A percentile compares a stretch with the other conserved stretches of the same genome.
Evolutionary conservation across 805 yeast genomes (phyloP).

Genomic region (Torulaspora franciscae): DNA sequence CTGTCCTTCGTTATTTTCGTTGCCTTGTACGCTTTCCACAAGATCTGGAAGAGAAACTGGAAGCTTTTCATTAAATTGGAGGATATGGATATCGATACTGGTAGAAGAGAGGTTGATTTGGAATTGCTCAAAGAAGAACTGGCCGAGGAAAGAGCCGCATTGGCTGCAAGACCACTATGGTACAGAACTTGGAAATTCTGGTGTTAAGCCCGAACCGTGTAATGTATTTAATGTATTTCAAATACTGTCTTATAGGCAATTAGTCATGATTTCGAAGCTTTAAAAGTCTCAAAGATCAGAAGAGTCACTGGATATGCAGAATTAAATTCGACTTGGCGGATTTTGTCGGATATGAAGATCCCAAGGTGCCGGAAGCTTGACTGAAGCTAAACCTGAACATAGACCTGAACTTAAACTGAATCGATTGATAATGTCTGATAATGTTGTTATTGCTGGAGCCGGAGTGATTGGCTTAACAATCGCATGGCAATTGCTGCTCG

Average conservation of each 20-base stretch:
- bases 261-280: background rate
- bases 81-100: constrained; percentile 58
- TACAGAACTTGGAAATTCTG: constrained; percentile 42
- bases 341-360: too few species aligned
- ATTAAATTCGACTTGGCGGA: too few species aligned
- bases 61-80: constrained; percentile 40
- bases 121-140: constrained; percentile 49
- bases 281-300: too few species aligned
- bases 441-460: constrained; percentile 46
- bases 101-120: constrained; percentile 54
- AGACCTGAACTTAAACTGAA: background rate
- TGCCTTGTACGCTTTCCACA: constrained; percentile 53
- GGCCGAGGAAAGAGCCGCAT: constrained; percentile 46
- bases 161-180: constrained; percentile 44
- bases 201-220: constrained; percentile 38
- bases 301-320: too few species aligned
- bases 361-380: too few species aligned
- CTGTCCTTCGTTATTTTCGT: constrained; percentile 61
- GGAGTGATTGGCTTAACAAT: constrained; percentile 53
- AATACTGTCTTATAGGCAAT: background rate
- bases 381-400: too few species aligned
- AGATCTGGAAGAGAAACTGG: constrained; percentile 46
- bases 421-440: constrained; percentile 5
- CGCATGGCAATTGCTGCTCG: constrained; percentile 39
- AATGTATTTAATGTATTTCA: background rate